Evolutionary conservation across 208 protist genomes (phyloP).

Genomic region (Acanthamoeba culbertsoni): DNA sequence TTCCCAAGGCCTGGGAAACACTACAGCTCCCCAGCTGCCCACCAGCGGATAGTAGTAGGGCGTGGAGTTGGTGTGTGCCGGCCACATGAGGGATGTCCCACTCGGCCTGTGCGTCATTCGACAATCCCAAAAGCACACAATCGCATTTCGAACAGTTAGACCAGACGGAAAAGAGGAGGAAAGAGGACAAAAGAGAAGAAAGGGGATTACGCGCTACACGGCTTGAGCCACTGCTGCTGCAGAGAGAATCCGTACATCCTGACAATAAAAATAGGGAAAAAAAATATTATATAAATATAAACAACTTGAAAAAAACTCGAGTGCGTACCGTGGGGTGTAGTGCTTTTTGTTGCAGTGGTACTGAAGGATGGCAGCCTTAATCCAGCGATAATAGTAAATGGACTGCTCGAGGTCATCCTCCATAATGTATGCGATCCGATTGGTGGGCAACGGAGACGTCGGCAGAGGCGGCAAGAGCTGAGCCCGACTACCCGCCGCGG

Average conservation of each 20-base stretch:
- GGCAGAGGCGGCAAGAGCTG: neutral
- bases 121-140: neutral
- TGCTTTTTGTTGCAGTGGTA: neutral
- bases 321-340: neutral
- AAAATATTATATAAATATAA: neutral
- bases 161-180: neutral
- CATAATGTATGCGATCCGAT: conserved; percentile 47
- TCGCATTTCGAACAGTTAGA: neutral
- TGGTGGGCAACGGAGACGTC: neutral
- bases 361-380: neutral
- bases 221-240: conserved; percentile 23
- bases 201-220: neutral
- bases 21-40: conserved; percentile 8
- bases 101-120: neutral
- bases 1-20: neutral
- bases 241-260: neutral
- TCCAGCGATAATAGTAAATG: neutral
- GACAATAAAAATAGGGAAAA: neutral
- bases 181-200: neutral
- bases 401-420: conserved; percentile 51
- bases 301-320: neutral
- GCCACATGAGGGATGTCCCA: neutral
- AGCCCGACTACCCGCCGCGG: neutral
- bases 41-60: conserved; percentile 30
- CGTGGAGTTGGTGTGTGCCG: neutral